Percentiles rank a stretch among this genome's conserved stretches.
Conservation (phyloP, 306 rosid species). For the Vigna reflexopilosa region DNA sequence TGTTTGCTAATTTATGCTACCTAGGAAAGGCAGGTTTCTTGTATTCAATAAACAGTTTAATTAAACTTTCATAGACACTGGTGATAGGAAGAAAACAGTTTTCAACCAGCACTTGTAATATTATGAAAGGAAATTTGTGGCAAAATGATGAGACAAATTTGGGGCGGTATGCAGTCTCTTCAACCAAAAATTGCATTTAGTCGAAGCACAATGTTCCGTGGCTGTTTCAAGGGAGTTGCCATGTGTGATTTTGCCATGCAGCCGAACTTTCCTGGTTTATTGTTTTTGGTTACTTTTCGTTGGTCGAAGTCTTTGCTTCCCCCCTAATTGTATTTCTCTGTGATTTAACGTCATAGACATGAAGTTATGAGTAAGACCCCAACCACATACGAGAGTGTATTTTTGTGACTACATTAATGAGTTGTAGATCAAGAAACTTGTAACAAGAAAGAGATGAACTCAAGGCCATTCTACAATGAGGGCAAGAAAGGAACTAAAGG, state of each 20-base stretch:
- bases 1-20: background rate
- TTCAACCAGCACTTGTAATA: background rate
- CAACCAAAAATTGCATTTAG: background rate
- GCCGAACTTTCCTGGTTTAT: background rate
- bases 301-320: background rate
- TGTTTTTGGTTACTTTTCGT: background rate
- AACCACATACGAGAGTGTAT: background rate
- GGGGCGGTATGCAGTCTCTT: background rate
- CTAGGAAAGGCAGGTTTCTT: background rate
- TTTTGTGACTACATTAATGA: background rate
- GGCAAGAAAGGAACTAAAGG: background rate
- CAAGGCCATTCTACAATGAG: background rate
- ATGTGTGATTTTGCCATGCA: background rate
- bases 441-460: background rate
- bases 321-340: background rate
- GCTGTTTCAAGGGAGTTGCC: background rate
- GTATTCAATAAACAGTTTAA: background rate
- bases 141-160: background rate
- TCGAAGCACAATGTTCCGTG: constrained; percentile 15
- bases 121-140: background rate
- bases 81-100: background rate
- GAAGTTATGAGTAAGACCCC: background rate
- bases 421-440: constrained; percentile 10
- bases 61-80: background rate
- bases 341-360: background rate